phyloP scores from a whole-genome alignment of 768 basidiomycete genomes.

The Tylopilus vinaceipallidus region DNA sequence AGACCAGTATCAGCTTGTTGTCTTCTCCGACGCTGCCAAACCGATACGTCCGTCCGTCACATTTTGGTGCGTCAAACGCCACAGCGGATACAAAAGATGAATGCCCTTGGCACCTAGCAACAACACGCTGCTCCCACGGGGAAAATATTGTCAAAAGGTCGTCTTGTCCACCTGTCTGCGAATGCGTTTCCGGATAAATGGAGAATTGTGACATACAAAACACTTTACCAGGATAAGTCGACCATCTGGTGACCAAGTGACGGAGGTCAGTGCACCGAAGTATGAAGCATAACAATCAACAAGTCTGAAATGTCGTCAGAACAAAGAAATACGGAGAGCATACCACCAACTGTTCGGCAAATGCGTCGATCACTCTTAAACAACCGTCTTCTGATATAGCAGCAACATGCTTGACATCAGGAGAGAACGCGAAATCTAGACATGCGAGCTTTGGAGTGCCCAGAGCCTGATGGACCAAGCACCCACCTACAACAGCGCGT shows the following conservation, averaged over 20 bases:
- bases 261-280: conserved; percentile 86
- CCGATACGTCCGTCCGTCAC: conserved; percentile 87
- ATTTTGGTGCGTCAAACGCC: conserved; percentile 86
- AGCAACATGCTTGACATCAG: conserved; percentile 88
- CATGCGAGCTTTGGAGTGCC: conserved; percentile 1
- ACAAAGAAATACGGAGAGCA: not conserved
- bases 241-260: conserved; percentile 95
- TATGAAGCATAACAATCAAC: conserved; percentile 93
- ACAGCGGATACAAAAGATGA: conserved; percentile 90
- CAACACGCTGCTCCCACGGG: conserved; percentile 89
- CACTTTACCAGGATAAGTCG: conserved; percentile 76
- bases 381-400: conserved; percentile 92
- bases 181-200: conserved; percentile 4
- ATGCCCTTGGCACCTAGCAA: conserved; percentile 96
- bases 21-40: conserved; percentile 98
- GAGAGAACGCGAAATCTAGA: conserved; percentile 88
- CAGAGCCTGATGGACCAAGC: not conserved
- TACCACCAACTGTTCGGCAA: conserved; percentile 72
- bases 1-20: conserved; percentile 86
- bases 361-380: conserved; percentile 83
- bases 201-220: not conserved
- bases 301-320: conserved; percentile 48
- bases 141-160: conserved; percentile 94
- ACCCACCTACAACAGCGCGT: conserved; percentile 69
- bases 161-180: conserved; percentile 93